Evolutionary conservation across 805 yeast species (phyloP), one percentile per base, ranked within the genome.

Genomic region (Lipomyces spencermartinsiae): DNA sequence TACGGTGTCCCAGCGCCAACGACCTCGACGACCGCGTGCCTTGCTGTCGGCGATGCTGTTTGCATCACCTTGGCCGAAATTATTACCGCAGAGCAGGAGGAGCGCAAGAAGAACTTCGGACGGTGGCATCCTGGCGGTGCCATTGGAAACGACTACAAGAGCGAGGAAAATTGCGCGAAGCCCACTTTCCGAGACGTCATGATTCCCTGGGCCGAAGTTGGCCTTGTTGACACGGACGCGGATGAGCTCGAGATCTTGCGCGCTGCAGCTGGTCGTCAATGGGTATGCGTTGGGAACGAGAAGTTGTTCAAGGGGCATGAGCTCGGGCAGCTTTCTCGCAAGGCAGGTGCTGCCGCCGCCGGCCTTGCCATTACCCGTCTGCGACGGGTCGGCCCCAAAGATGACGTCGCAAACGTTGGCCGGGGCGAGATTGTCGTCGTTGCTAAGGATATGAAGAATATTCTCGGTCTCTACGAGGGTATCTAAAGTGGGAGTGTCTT

Each of bases 1-100:
- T 91, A 90, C 74, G 97, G 97, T 0, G 77, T 92, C 35, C 89
- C 93, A 8, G 97, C 97, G 0, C 97, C 97, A 0, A 92, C 97
- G 0, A 85, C 92, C 4, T 87, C 96, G 4, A 89, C 97, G 1
- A 90, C 97, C 0, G 80, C 93, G 34, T 85, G 93, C 67, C 79
- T 92, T 60, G 87, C 91, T 0, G 79, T 92, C 55, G 89, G 95
- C 9, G 97, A 93, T 75, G 91, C 96, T 0, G 85, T 90, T 16
- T 85, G 90, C 51, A 83, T 93, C 60, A 90, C 97, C 0, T 79
- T 93, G 31, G 84, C 88, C 60, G 95, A 92, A 75, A 76, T 89
- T 74, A 83, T 88, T 63, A 87, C 87, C 64, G 80, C 80, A 8
- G 92, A 91, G 74, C 77, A 82, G 37, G 77, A 79, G 49, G 80